Evolutionary conservation across 2,329 filamentous ascomycete species (phyloP).

Genomic region (Fusarium torreyae): DNA sequence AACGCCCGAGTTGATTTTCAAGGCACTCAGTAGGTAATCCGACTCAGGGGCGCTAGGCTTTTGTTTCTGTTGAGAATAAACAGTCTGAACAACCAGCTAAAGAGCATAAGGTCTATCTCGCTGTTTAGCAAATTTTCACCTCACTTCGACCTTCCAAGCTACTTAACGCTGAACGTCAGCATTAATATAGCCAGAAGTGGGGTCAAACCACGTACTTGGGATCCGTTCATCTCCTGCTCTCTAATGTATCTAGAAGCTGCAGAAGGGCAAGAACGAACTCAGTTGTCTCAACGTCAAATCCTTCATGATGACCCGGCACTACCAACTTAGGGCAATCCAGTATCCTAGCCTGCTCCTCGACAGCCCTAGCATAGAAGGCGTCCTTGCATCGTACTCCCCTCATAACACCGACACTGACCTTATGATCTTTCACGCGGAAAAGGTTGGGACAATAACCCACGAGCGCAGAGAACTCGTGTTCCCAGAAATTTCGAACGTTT

Average conservation of each 20-base stretch:
- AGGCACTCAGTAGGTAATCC: no score
- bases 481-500: conserved; percentile 16
- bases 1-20: no score
- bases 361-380: neutral
- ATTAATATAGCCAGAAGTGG: no score
- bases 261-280: conserved; percentile 5
- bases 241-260: neutral
- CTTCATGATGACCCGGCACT: conserved; percentile 15
- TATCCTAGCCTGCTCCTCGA: conserved; percentile 5
- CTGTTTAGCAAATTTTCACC: no score
- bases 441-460: conserved; percentile 11
- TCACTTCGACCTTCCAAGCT: no score
- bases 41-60: no score
- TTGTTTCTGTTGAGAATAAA: no score
- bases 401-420: conserved; percentile 12
- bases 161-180: no score
- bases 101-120: no score
- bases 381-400: conserved; percentile 7
- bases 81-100: no score
- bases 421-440: neutral
- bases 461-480: neutral
- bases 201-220: no score
- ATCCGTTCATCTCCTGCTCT: neutral
- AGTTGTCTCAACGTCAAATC: conserved; percentile 8
- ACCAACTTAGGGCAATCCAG: conserved; percentile 7